A percentile compares a stretch with the other conserved stretches of the same genome.
Conservation (phyloP, 1,139 yeast genomes). For the Yamadazyma triangularis region DNA sequence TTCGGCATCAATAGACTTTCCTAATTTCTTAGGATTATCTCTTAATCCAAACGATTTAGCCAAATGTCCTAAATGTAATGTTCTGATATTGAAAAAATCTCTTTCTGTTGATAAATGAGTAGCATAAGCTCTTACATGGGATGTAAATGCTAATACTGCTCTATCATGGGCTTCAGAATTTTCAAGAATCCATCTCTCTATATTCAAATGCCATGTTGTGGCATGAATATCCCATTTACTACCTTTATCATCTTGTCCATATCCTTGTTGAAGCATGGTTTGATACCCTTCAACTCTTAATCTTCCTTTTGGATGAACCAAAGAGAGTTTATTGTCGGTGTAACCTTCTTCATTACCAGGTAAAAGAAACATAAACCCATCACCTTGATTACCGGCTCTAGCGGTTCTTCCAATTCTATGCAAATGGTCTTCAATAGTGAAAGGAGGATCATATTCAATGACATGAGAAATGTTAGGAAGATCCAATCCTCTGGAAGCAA, state of each 20-base stretch:
- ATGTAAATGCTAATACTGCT: constrained; percentile 76
- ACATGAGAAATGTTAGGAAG: constrained; percentile 62
- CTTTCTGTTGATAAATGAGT: constrained; percentile 85
- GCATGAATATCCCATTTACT: constrained; percentile 88
- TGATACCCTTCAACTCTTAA: constrained; percentile 45
- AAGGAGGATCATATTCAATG: constrained; percentile 67
- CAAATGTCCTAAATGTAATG: constrained; percentile 87
- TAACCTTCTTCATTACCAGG: constrained; percentile 91
- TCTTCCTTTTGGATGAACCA: constrained; percentile 58
- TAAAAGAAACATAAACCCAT: constrained; percentile 65
- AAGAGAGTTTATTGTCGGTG: constrained; percentile 46
- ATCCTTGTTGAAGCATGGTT: constrained; percentile 49
- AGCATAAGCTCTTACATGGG: constrained; percentile 94
- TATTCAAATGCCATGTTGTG: constrained; percentile 90
- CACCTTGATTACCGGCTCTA: constrained; percentile 65
- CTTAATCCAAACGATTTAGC: constrained; percentile 93
- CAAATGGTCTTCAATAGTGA: constrained; percentile 64
- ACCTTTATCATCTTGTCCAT: constrained; percentile 24
- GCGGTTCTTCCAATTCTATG: constrained; percentile 76
- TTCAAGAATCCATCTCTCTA: constrained; percentile 84
- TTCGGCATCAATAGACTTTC: constrained; percentile 29
- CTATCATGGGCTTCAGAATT: constrained; percentile 53
- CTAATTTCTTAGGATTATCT: constrained; percentile 84
- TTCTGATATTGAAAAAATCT: constrained; percentile 70
- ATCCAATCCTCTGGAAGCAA: constrained; percentile 71